A percentile compares a stretch with the other conserved stretches of the same genome.
Conservation (phyloP, 116 monocot species). For the Cymodocea nodosa region DNA sequence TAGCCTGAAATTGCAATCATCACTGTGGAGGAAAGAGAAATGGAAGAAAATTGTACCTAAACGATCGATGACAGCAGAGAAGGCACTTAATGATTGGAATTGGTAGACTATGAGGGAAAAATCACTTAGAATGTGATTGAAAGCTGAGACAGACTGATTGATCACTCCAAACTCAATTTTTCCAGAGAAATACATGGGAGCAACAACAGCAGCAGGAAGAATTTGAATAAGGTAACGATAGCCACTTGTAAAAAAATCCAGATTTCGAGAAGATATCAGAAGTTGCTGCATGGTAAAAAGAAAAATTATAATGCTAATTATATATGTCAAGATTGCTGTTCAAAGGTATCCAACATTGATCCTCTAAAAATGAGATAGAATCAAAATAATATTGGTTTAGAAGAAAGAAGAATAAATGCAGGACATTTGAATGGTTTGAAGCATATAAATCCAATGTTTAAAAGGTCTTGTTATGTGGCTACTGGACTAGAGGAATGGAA, state of each 20-base stretch:
- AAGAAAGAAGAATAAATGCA: too few species aligned
- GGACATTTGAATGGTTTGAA: too few species aligned
- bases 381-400: too few species aligned
- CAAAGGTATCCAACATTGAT: too few species aligned
- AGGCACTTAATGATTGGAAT: conserved; percentile 96
- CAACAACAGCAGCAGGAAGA: conserved; percentile 97
- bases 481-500: too few species aligned
- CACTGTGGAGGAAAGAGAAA: not conserved
- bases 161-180: conserved; percentile 99
- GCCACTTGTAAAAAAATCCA: conserved; percentile 97
- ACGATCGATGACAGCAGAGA: conserved; percentile 95
- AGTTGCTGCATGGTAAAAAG: conserved; percentile 57
- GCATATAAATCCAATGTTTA: too few species aligned
- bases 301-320: not conserved
- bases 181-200: conserved; percentile 98
- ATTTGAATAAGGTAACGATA: conserved; percentile 95
- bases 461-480: too few species aligned
- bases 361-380: not conserved
- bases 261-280: conserved; percentile 80
- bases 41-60: conserved; percentile 37
- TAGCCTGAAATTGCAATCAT: too few species aligned
- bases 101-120: conserved; percentile 93
- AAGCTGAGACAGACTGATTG: conserved; percentile 98
- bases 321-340: not conserved
- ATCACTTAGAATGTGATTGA: conserved; percentile 93